These are phyloP conservation scores for Moringa oleifera DNA, from an alignment of 345 rosid species.

Conservation along the genomic window DNA sequence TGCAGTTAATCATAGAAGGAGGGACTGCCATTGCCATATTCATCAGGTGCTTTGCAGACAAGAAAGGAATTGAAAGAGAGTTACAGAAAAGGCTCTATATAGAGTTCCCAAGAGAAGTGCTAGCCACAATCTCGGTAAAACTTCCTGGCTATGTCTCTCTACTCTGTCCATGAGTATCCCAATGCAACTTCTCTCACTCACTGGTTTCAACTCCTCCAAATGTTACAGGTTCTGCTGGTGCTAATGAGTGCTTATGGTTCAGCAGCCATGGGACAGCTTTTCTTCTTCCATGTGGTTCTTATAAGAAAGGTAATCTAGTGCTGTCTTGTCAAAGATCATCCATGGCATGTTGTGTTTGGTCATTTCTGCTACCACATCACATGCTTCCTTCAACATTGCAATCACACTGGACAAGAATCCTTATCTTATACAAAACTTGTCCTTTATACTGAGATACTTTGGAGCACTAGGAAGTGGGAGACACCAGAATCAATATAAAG, in stretches of 20 bases:
- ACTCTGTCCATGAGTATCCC: neutral
- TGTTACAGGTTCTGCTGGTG: conserved; percentile 58
- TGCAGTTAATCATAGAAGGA: conserved; percentile 82
- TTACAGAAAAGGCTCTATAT: conserved; percentile 47
- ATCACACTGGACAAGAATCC: neutral
- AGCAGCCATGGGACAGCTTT: conserved; percentile 96
- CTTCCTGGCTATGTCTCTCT: neutral
- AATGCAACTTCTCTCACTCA: conserved; percentile 8
- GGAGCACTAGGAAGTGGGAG: neutral
- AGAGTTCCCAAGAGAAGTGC: conserved; percentile 70
- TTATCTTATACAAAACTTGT: neutral
- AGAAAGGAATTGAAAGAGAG: conserved; percentile 77
- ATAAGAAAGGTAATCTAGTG: conserved; percentile 69
- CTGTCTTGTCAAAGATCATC: neutral
- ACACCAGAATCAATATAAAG: neutral
- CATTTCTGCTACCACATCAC: neutral
- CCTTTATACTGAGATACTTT: neutral
- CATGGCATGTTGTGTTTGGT: neutral
- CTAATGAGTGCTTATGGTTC: conserved; percentile 77
- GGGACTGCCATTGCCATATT: conserved; percentile 87
- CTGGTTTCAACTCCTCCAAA: conserved; percentile 13
- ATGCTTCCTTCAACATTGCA: neutral
- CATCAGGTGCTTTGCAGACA: conserved; percentile 81
- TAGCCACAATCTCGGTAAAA: conserved; percentile 77
- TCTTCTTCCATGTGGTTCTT: conserved; percentile 90